Evolutionary conservation across 768 basidiomycete species (phyloP).

Genomic region (Lactarius evosmus): DNA sequence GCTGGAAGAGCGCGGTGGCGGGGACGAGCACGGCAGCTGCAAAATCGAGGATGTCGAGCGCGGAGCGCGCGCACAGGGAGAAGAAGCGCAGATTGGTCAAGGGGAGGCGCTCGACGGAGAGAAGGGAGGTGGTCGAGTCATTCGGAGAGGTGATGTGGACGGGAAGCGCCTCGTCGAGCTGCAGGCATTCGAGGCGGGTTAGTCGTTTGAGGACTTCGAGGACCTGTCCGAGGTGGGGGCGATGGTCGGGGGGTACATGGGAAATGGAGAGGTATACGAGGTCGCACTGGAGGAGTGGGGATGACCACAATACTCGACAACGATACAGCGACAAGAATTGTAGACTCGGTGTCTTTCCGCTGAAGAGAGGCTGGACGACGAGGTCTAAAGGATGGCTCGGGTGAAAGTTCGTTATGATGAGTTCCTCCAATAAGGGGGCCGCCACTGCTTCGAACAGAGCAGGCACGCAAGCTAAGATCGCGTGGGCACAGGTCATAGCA

Average conservation of each 20-base stretch:
- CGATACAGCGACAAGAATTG: conserved; percentile 20
- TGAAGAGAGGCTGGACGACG: conserved; percentile 13
- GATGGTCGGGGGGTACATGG: conserved; percentile 12
- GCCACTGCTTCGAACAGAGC: conserved; percentile 12
- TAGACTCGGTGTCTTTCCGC: conserved; percentile 14
- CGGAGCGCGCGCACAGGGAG: conserved; percentile 21
- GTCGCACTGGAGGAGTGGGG: conserved; percentile 21
- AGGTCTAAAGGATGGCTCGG: conserved; percentile 12
- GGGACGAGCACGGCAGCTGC: conserved; percentile 17
- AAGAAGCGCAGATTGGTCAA: conserved; percentile 15
- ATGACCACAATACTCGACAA: conserved; percentile 22
- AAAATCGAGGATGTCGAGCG: conserved; percentile 25
- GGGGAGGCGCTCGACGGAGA: conserved; percentile 18
- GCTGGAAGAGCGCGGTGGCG: conserved; percentile 18
- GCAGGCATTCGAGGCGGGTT: conserved; percentile 21
- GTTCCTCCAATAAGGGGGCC: conserved; percentile 20
- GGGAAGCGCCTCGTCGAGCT: conserved; percentile 24
- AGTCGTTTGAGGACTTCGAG: conserved; percentile 19
- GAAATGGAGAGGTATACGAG: conserved; percentile 26
- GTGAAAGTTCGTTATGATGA: conserved; percentile 20
- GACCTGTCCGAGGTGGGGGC: conserved; percentile 11
- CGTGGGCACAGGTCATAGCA: conserved; percentile 14
- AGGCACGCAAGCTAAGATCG: conserved; percentile 13
- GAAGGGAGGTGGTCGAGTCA: conserved; percentile 9
- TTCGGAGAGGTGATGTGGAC: conserved; percentile 9